These are phyloP conservation scores for Nakazawaea ishiwadae DNA, from an alignment of 805 yeast genomes.

Conservation along the genomic window DNA sequence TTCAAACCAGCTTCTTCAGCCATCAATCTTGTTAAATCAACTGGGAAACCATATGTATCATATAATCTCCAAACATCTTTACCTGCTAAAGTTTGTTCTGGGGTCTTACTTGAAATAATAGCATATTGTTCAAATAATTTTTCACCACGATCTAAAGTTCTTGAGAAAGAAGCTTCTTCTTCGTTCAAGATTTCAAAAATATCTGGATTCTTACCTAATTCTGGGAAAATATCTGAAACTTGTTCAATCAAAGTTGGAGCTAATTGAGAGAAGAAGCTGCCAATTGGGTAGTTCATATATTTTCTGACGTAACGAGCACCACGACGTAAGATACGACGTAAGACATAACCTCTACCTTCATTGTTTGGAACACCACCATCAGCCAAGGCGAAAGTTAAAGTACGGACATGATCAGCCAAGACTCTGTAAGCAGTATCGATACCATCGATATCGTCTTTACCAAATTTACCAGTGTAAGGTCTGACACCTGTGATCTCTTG, in stretches of 20 bases:
- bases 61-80: slow-evolving; percentile 97
- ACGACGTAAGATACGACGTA: slow-evolving; percentile 95
- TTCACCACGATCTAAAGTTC: slow-evolving; percentile 97
- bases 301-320: slow-evolving; percentile 97
- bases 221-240: slow-evolving; percentile 88
- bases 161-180: slow-evolving; percentile 92
- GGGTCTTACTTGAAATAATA: slow-evolving; percentile 68
- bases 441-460: slow-evolving; percentile 89
- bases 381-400: slow-evolving; percentile 90
- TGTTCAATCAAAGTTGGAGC: slow-evolving; percentile 92
- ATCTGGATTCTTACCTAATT: slow-evolving; percentile 65
- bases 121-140: slow-evolving; percentile 93
- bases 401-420: slow-evolving; percentile 96
- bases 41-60: slow-evolving; percentile 99
- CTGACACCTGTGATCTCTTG: slow-evolving; percentile 93
- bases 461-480: slow-evolving; percentile 88
- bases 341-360: slow-evolving; percentile 98
- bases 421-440: slow-evolving; percentile 98
- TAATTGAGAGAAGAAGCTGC: slow-evolving; percentile 85
- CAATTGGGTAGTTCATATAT: slow-evolving; percentile 93
- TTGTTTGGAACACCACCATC: slow-evolving; percentile 99
- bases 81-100: slow-evolving; percentile 78
- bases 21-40: slow-evolving; percentile 95
- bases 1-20: slow-evolving; percentile 95
- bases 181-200: slow-evolving; percentile 90